Base-by-base conservation (phyloP, 2,329 filamentous ascomycete genomes). In the Arthrinium phaeospermum region DNA sequence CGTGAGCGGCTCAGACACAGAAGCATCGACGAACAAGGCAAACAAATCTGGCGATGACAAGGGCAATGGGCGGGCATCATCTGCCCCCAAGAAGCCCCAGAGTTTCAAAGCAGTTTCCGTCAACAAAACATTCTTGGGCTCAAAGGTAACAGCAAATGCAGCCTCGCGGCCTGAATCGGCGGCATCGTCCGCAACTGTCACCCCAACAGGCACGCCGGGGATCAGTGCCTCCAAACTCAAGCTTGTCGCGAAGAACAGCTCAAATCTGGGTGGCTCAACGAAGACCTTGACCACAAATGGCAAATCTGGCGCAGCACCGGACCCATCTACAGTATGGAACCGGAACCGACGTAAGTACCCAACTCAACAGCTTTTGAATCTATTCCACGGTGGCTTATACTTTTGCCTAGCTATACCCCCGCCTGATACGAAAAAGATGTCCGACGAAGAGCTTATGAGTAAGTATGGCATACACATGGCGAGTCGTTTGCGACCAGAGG, bases 401-500 rank as follows among this genome's bases (percentile, higher is more conserved):
- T 70, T 44, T 44, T 68, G 47, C 13, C 19, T 76, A 92, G 90
- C 90, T 70, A 86, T 86, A 8, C 88, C 91, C 70, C 87, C 88
- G 8, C 91, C 92, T 8, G 93, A 94, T 73, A 91, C 92, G 5
- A 94, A 94, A 81, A 94, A 95, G 79, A 91, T 95, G 73, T 96
- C 94, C 4, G 94, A 97, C 77, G 94, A 97, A 80, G 94, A 97
- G 80, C 86, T 97, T 45, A 89, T 91, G 78, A 93, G 94, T 80
- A 93, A 94, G 80, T 95, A 94, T 81, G 94, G 94, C 45, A 96
- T 96, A 78, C 94, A 96, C 80, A 89, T 97, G 83, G 93, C 94
- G 72, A 94, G 89, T 77, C 91, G 94, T 76, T 85, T 96, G 72
- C 92, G 94, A 75, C 89, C 92, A 69, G 93, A 96, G 75, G 93